Evolutionary conservation across 768 basidiomycete genomes (phyloP), one percentile per base, ranked within the genome.

Genomic region (Paxillus rubicundulus): DNA sequence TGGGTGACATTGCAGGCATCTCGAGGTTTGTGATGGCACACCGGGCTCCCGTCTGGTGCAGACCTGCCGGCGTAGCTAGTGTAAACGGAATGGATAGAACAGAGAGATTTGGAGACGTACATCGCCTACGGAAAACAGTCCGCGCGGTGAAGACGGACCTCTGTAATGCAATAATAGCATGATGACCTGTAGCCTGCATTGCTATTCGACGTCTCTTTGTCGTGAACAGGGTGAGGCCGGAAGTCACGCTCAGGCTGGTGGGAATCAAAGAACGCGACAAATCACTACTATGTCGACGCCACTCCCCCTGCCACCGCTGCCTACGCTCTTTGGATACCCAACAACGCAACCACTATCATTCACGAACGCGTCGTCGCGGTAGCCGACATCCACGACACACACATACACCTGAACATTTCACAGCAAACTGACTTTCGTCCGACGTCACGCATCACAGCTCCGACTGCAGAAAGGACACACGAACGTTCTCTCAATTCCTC

Each of bases 1-100:
- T 96, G 13, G 93, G 94, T 3, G 89, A 94, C 93, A 98, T 96
- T 53, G 95, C 95, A 5, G 95, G 95, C 92, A 98, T 96, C 60
- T 82, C 74, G 53, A 96, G 81, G 56, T 84, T 80, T 44, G 89
- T 85, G 46, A 91, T 77, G 30, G 86, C 91, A 58, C 70, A 70
- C 40, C 81, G 78, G 41, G 68, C 61, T 47, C 70, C 61, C 41
- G 81, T 74, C 34, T 76, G 70, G 66, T 86, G 87, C 46, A 90
- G 40, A 42, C 59, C 69, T 69, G 49, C 40, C 34, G 43, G 41
- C 13, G 33, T 43, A 32, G 53, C n/a, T 42, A 17, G 45, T 1
- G 49, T 27, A 30, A 39, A 17, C 43, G 13, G 17, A 18, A 24
- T 2, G 5, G 49, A 32, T 10, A 3, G 40, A 17, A 37, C 24